A percentile compares a stretch with the other conserved stretches of the same genome.
phyloP scores from a whole-genome alignment of 805 yeast genomes.

The Kluyveromyces starmeri region DNA sequence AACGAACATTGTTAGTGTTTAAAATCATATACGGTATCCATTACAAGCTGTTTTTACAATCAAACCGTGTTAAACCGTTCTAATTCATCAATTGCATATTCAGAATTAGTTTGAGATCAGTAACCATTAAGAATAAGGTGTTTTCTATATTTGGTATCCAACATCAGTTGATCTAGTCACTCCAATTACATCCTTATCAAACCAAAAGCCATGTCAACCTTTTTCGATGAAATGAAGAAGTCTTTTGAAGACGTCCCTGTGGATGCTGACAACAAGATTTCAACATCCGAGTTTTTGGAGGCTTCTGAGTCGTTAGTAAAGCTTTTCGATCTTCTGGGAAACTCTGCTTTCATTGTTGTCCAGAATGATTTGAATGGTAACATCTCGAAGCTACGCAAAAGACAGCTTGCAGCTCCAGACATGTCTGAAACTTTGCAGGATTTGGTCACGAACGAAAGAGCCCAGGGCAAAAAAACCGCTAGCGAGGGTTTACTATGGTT shows the following conservation, averaged over 20 bases:
- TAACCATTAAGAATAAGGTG: too few relatives aligned
- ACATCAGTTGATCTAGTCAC: too few relatives aligned
- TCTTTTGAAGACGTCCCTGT: slow-evolving; percentile 72
- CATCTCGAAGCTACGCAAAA: slow-evolving; percentile 62
- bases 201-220: slow-evolving; percentile 55
- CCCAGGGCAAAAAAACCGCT: slow-evolving; percentile 58
- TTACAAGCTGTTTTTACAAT: too few relatives aligned
- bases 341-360: slow-evolving; percentile 76
- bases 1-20: too few relatives aligned
- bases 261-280: slow-evolving; percentile 47
- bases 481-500: slow-evolving; percentile 90
- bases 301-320: slow-evolving; percentile 80
- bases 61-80: too few relatives aligned
- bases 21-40: too few relatives aligned
- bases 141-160: too few relatives aligned
- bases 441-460: slow-evolving; percentile 63
- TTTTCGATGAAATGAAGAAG: slow-evolving; percentile 68
- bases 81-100: too few relatives aligned
- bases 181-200: too few relatives aligned
- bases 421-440: slow-evolving; percentile 65
- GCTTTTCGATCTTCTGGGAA: slow-evolving; percentile 72
- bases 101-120: too few relatives aligned
- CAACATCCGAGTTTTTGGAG: slow-evolving; percentile 68
- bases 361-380: slow-evolving; percentile 86
- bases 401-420: slow-evolving; percentile 56